Base-by-base conservation (phyloP, 208 protist species). In the Leishmania gerbilli region DNA sequence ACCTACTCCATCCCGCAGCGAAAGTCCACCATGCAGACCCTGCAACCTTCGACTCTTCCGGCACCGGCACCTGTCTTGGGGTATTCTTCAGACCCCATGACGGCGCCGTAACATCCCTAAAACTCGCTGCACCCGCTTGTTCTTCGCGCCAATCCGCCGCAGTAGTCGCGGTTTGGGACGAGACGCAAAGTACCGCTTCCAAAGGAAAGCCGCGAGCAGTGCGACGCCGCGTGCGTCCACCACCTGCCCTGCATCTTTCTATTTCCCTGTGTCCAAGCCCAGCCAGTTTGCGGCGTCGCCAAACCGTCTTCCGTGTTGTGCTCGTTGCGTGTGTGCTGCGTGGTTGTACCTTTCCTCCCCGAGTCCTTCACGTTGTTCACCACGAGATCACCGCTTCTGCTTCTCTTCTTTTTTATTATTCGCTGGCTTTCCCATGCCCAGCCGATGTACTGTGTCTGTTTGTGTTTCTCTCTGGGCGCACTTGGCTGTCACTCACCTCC, bases 51-150 rank as follows among this genome's bases (percentile, higher is more conserved):
- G n/a, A 62, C 72, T 45, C 17, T 64, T 31, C 19, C 15, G 34
- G 51, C 58, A 47, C 58, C 58, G 58, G 27, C 40, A 34, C 19
- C 49, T 37, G 72, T 24, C n/a, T 49, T 47, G 55, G 27, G 11
- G 21, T 7, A 21, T 37, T 7, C 21, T 42, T 31, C 9, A 5
- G 24, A 45, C 34, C 40, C 34, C 55, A 51, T 8, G n/a, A 31
- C 15, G 6, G 34, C 19, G 37, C 40, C 21, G 76, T 34, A 37
- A 34, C 9, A 65, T 37, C 21, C 9, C 13, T 47, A 72, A 37
- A 75, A 78, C 47, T 65, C 77, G 24, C 79, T 88, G 34, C 49
- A 77, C 15, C 85, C 85, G 3, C 85, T 88, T 15, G 74, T 84
- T 40, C 71, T 85, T 65, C 79, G 77, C 53, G 79, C 78, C 37